A percentile compares a stretch with the other conserved stretches of the same genome.
These are phyloP conservation scores for Salix exigua DNA, from an alignment of 345 rosid species.

Conservation along the genomic window DNA sequence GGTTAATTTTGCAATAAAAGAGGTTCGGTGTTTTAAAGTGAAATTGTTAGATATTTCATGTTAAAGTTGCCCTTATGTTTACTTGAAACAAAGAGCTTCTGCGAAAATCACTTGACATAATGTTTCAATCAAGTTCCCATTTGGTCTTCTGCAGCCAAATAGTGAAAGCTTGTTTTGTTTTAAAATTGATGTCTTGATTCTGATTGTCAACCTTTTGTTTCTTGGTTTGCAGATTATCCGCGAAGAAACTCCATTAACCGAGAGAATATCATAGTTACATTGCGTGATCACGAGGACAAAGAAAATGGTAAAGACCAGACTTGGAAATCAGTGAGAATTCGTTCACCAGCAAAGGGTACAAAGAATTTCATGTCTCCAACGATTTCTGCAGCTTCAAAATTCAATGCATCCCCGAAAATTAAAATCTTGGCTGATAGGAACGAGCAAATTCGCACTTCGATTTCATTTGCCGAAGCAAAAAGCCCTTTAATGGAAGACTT, in stretches of 20 bases:
- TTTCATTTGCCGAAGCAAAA: conserved; percentile 40
- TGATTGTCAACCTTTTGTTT: background rate
- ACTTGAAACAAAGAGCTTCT: background rate
- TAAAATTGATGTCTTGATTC: too few species aligned
- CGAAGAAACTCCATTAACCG: conserved; percentile 41
- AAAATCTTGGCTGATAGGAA: conserved; percentile 60
- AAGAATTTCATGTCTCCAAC: conserved; percentile 92
- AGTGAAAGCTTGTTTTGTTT: background rate
- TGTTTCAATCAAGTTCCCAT: background rate
- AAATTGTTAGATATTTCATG: background rate
- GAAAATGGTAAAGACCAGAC: conserved; percentile 51
- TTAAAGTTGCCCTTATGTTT: background rate
- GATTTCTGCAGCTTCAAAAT: conserved; percentile 75
- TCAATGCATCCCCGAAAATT: conserved; percentile 69
- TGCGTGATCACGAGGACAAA: conserved; percentile 49
- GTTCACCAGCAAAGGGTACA: conserved; percentile 42
- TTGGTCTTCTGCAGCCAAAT: background rate
- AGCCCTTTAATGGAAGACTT: conserved; percentile 34
- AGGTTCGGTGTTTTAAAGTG: background rate
- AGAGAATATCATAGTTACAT: conserved; percentile 33
- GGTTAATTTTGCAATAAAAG: background rate
- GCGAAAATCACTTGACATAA: background rate
- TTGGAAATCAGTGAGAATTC: conserved; percentile 31
- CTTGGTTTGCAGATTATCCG: conserved; percentile 31
- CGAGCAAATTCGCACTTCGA: conserved; percentile 43